phyloP scores from a whole-genome alignment of 2,329 filamentous ascomycete genomes.

The Aspergillus sp. region DNA sequence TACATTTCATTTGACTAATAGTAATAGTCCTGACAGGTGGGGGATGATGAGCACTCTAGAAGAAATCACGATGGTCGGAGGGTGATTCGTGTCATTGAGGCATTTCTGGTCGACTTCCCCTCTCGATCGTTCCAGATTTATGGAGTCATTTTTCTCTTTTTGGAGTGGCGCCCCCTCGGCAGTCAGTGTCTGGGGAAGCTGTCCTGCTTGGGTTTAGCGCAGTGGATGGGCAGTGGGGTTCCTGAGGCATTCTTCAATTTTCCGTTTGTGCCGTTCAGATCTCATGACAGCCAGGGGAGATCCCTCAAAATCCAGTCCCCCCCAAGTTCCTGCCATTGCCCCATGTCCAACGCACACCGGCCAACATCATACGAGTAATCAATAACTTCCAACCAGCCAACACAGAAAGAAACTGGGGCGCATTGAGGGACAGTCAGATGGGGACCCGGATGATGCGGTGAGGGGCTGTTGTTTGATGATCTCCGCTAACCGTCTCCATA shows the following conservation, averaged over 20 bases:
- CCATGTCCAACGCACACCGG: neutral
- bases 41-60: neutral
- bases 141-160: constrained; percentile 2
- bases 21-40: neutral
- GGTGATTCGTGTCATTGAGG: neutral
- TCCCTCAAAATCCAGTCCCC: neutral
- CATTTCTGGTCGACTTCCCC: neutral
- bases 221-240: neutral
- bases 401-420: neutral
- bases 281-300: neutral
- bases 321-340: neutral
- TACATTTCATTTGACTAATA: neutral
- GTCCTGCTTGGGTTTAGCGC: constrained; percentile 5
- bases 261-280: neutral
- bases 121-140: neutral
- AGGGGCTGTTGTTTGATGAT: constrained; percentile 3
- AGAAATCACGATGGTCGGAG: neutral
- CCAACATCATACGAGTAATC: neutral
- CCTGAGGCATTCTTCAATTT: neutral
- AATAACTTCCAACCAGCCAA: neutral
- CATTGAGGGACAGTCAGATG: neutral
- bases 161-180: neutral
- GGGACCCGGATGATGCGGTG: neutral
- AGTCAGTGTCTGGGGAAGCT: constrained; percentile 15
- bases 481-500: constrained; percentile 1